phyloP scores from a whole-genome alignment of 805 yeast genomes.

The Spathaspora girioi region DNA sequence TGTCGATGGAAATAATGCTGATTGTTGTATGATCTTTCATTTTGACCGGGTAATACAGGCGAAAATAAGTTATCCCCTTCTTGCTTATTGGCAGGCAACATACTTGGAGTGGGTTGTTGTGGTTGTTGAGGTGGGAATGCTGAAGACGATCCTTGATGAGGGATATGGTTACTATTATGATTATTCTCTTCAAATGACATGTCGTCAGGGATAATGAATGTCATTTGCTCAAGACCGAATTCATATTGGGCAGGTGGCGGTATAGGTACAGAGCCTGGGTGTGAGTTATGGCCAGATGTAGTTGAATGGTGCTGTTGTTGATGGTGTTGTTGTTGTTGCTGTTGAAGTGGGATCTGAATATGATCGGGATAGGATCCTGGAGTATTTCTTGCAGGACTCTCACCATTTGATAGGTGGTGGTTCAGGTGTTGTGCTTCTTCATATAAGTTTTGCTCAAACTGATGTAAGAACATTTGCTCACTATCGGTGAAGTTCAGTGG shows the following conservation, averaged over 20 bases:
- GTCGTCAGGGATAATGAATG: conserved; percentile 22
- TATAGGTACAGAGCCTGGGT: conserved; percentile 5
- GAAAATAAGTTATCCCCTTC: conserved; percentile 10
- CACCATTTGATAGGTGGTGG: conserved; percentile 8
- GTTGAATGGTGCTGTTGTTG: conserved; percentile 3
- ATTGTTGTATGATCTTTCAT: conserved; percentile 37
- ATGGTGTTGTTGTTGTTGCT: conserved; percentile 1
- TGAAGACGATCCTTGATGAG: conserved; percentile 10
- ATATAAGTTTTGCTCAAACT: conserved; percentile 26
- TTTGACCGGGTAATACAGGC: conserved; percentile 41
- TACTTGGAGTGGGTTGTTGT: conserved; percentile 21
- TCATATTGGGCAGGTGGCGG: conserved; percentile 13
- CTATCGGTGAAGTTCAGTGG: conserved; percentile 17
- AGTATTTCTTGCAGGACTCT: not conserved
- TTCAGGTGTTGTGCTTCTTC: conserved; percentile 8
- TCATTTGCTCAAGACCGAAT: conserved; percentile 20
- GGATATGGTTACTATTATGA: conserved; percentile 5
- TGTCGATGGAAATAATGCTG: conserved; percentile 39
- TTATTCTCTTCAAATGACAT: conserved; percentile 9
- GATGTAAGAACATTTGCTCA: conserved; percentile 25
- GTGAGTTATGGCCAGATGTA: conserved; percentile 6
- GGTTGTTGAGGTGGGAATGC: conserved; percentile 25
- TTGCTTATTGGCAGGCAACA: conserved; percentile 17
- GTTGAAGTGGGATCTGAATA: not conserved
- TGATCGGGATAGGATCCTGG: not conserved